Base-by-base conservation (phyloP, 495 filamentous ascomycete species). In the Penicillium pancosmium region DNA sequence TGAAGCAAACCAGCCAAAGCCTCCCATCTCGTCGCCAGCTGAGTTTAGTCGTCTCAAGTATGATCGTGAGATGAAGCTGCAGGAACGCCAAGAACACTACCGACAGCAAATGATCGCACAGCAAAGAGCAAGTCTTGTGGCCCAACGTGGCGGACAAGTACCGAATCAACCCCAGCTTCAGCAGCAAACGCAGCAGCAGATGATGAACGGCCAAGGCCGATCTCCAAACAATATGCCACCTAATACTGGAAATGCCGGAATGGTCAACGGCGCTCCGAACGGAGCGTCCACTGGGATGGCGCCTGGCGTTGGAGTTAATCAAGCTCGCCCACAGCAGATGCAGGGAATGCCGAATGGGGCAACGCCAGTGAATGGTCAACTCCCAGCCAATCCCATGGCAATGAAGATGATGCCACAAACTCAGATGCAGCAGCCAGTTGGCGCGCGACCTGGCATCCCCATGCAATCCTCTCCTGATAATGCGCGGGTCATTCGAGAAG, bases 41-140 rank as follows among this genome's bases (percentile, higher is more conserved):
- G 91, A 96, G 52, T 93, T 96, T 66, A 96, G 92, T 67, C 83
- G 90, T 31, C 80, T 96, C 65, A 92, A 93, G 69, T 85, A 88
- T 69, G 92, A 97, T 55, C 85, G 88, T 34, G 93, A 97, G 55
- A 73, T 90, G 63, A 90, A 90, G 58, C 70, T 90, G 46, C 82
- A 84, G 43, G 91, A 96, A 74, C 84, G 86, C 63, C 86, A 91
- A 73, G 82, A 85, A 61, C 78, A 84, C 31, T 85, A 89, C 57
- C 83, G 86, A 21, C 81, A 86, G 65, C 87, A 91, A 65, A 75
- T 83, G 71, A 75, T 83, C 54, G 79, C 81, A 44, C 77, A 80
- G 54, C 82, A 85, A 66, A 82, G 84, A 74, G 89, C 79, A 56
- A 77, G 68, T 58, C 55, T 76, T 18, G 74, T 67, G 18, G 76